These are phyloP conservation scores for Cystofilobasidium ferigula DNA, from an alignment of 768 basidiomycete genomes.

Conservation along the genomic window DNA sequence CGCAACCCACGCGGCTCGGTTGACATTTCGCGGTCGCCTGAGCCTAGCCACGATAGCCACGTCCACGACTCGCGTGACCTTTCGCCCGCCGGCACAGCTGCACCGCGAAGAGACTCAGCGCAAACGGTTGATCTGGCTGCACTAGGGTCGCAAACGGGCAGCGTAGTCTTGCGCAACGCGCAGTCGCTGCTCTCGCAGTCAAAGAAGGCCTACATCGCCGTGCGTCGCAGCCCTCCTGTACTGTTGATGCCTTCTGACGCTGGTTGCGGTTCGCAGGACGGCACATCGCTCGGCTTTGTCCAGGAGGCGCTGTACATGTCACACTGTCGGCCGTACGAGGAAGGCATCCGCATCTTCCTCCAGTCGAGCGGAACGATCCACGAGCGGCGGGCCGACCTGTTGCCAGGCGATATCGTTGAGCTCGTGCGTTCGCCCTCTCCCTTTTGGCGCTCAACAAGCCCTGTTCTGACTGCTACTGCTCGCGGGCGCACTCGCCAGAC, in stretches of 20 bases:
- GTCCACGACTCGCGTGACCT: too few species aligned
- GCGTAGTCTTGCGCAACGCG: constrained; percentile 61
- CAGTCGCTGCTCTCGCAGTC: constrained; percentile 59
- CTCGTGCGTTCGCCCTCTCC: constrained; percentile 44
- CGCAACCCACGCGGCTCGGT: too few species aligned
- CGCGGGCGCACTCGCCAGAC: background rate
- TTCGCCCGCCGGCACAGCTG: too few species aligned
- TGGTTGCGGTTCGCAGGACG: too few species aligned
- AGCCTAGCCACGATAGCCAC: too few species aligned
- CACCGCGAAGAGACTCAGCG: constrained; percentile 28
- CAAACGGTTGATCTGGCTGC: constrained; percentile 53
- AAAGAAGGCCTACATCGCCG: constrained; percentile 61
- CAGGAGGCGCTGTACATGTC: constrained; percentile 46
- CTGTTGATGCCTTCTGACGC: too few species aligned
- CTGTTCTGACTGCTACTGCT: background rate
- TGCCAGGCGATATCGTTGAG: constrained; percentile 74
- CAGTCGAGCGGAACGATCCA: constrained; percentile 59
- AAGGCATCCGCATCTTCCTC: constrained; percentile 62
- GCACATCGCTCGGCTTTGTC: constrained; percentile 70
- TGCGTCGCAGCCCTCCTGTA: too few species aligned
- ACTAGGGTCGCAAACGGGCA: constrained; percentile 63
- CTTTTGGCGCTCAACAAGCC: constrained; percentile 51
- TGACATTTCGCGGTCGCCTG: too few species aligned
- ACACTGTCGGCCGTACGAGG: constrained; percentile 51
- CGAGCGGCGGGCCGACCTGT: constrained; percentile 63